These are phyloP conservation scores for Lachnum nothofagi DNA, from an alignment of 2,329 filamentous ascomycete species.

Conservation along the genomic window DNA sequence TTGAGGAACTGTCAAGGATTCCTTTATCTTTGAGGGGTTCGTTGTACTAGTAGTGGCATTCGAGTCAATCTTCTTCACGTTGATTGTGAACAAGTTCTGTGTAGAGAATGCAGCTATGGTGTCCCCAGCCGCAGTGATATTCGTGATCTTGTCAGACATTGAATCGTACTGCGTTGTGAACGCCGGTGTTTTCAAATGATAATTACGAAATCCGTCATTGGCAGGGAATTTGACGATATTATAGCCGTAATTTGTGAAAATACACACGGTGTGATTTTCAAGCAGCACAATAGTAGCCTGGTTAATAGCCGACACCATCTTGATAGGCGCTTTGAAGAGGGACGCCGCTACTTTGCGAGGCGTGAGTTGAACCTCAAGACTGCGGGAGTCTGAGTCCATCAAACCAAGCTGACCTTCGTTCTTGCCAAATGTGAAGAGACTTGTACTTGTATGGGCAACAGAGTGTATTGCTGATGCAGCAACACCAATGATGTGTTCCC, in stretches of 20 bases:
- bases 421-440: constrained; percentile 89
- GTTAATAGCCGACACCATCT: constrained; percentile 81
- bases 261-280: constrained; percentile 81
- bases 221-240: constrained; percentile 82
- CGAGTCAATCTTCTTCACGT: constrained; percentile 63
- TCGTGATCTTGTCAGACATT: constrained; percentile 62
- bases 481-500: constrained; percentile 73
- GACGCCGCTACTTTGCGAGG: constrained; percentile 87
- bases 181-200: constrained; percentile 61
- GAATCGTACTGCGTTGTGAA: constrained; percentile 61
- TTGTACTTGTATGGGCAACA: constrained; percentile 74
- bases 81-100: constrained; percentile 77
- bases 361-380: constrained; percentile 73
- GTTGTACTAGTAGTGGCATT: constrained; percentile 69
- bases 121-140: constrained; percentile 79
- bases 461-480: constrained; percentile 90
- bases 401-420: constrained; percentile 91
- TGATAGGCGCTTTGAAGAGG: constrained; percentile 66
- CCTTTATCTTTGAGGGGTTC: constrained; percentile 84
- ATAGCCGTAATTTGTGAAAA: constrained; percentile 94
- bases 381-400: constrained; percentile 91
- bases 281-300: constrained; percentile 81
- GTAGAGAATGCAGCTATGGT: constrained; percentile 83
- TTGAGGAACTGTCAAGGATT: constrained; percentile 70
- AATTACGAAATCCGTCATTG: constrained; percentile 63